Evolutionary conservation across 371 early-diverging fungal genomes (phyloP), one percentile per base, ranked within the genome.

Genomic region (Rhizopus sp.): DNA sequence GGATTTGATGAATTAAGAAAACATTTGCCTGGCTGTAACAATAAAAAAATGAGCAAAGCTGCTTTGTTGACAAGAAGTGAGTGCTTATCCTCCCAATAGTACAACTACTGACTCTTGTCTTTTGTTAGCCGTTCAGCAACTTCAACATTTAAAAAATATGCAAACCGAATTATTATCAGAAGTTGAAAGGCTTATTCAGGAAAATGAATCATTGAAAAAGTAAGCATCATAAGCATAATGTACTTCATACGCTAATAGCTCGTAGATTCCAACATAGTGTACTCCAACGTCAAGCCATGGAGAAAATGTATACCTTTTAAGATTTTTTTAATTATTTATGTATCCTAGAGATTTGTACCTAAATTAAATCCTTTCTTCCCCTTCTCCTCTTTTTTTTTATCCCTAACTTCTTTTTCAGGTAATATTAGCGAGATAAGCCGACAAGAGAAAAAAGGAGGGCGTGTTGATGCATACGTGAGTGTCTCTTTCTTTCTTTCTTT

Each of bases 1-100:
- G 80, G 80, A 2, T 80, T 80, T 55, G 80, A 80, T 67, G 80
- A 80, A 59, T 61, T 80, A 39, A 62, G 73, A 68, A 78, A 78
- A 42, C 78, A 78, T 59, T 63, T 78, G 30, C 78, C 78, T 34
- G 78, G 78, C 13, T 78, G 78, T 42, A 71, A 71, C 46, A 79
- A 75, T 54, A 80, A 81, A 54, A 81, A 83, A 54, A 78, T 83
- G 75, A 78, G 78, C 53, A 83, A 83, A 58, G 83, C 83, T 37
- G 75, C 78, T 45, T 59, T 83, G 40, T 68, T 83, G 41, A 75
- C 75, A 29, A 68, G 79, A 72, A 79, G 80, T 80, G 73, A 50
- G 75, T 61, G 12, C 4, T 44, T 15, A 34, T 44, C 39, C 15
- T 37, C 38, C 30, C 5, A 4, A 32, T 15, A 23, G 42, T 30